Base-by-base conservation (phyloP, 305 asterid genomes). In the Andrographis paniculata region DNA sequence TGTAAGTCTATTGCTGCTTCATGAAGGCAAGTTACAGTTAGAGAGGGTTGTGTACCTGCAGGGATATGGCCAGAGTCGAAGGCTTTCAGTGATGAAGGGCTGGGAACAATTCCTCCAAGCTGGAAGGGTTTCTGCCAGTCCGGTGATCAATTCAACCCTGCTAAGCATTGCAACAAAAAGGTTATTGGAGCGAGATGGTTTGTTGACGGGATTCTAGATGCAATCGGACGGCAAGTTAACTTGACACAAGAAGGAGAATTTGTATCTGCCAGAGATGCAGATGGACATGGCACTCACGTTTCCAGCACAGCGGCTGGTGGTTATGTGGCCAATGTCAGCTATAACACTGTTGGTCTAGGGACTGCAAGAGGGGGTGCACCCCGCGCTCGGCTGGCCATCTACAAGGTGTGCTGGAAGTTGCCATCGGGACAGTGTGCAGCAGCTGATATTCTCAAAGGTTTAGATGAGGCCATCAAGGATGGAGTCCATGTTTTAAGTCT, bases 281-380 rank as follows among this genome's bases (percentile, higher is more conserved):
- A 41, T 0, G 78, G 84, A 0, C 82, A 71, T 9, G 85, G 82
- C 1, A 68, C 76, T 1, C 85, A 80, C 42, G 64, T 62, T 8
- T 62, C 82, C 12, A 80, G 82, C 59, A 80, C 71, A 0, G 78
- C 78, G 2, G 74, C 64, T 1, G 82, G 91, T 6, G 57, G 77
- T 1, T 45, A 45, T 15, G 70, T 72, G 23, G 54, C 46, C 6
- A 69, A 74, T 20, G 77, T 62, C 17, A 76, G 80, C 59, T 67
- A 64, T 58, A 1, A 46, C 4, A 72, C 74, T 0, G 76, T 73
- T 1, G 82, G 65, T 0, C 18, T 22, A 18, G 89, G 89, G 17
- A 76, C 71, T 0, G 68, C 73, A 1, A 58, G 85, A 36, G 82
- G 91, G 6, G 85, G 91, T 0, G 82, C 82, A 18, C 80, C 82